Percentiles rank a stretch among this genome's conserved stretches.
Evolutionary conservation across 2,329 filamentous ascomycete species (phyloP).

Genomic region (Penicillium sp.): DNA sequence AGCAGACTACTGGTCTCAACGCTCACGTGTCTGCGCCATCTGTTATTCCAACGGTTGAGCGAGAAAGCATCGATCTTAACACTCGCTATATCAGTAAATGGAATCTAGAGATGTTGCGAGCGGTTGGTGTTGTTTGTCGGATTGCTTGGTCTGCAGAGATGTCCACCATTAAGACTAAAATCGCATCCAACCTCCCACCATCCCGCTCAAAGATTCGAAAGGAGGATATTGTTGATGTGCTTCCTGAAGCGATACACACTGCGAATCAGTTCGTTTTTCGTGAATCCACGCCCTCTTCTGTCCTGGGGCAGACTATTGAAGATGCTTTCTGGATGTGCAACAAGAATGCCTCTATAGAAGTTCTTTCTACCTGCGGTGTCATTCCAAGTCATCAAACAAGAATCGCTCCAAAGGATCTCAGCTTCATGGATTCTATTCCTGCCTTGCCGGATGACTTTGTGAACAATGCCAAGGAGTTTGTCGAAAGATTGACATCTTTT

Average conservation of each 20-base stretch:
- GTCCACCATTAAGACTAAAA: slow-evolving; percentile 69
- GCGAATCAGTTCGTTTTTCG: slow-evolving; percentile 85
- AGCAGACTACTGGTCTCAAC: slow-evolving; percentile 91
- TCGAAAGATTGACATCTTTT: slow-evolving; percentile 79
- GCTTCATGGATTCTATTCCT: slow-evolving; percentile 87
- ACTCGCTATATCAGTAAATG: slow-evolving; percentile 92
- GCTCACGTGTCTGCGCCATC: slow-evolving; percentile 95
- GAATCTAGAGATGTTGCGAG: slow-evolving; percentile 92
- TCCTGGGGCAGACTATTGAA: slow-evolving; percentile 85
- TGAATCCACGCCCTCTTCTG: slow-evolving; percentile 84
- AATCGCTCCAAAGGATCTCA: slow-evolving; percentile 69
- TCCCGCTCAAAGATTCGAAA: slow-evolving; percentile 59
- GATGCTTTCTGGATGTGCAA: slow-evolving; percentile 96
- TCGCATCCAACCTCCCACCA: slow-evolving; percentile 47
- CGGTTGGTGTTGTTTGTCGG: slow-evolving; percentile 86
- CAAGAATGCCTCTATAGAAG: slow-evolving; percentile 78
- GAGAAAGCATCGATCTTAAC: slow-evolving; percentile 95
- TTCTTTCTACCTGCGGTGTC: slow-evolving; percentile 86
- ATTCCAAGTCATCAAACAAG: slow-evolving; percentile 83
- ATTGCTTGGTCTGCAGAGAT: slow-evolving; percentile 90
- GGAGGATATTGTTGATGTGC: slow-evolving; percentile 67
- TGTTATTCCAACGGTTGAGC: slow-evolving; percentile 94
- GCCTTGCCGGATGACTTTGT: slow-evolving; percentile 79
- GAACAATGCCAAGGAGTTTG: slow-evolving; percentile 69
- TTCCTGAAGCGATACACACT: slow-evolving; percentile 80